A percentile compares a stretch with the other conserved stretches of the same genome.
phyloP scores from a whole-genome alignment of 2,329 filamentous ascomycete genomes.

The Stemphylium beticola region DNA sequence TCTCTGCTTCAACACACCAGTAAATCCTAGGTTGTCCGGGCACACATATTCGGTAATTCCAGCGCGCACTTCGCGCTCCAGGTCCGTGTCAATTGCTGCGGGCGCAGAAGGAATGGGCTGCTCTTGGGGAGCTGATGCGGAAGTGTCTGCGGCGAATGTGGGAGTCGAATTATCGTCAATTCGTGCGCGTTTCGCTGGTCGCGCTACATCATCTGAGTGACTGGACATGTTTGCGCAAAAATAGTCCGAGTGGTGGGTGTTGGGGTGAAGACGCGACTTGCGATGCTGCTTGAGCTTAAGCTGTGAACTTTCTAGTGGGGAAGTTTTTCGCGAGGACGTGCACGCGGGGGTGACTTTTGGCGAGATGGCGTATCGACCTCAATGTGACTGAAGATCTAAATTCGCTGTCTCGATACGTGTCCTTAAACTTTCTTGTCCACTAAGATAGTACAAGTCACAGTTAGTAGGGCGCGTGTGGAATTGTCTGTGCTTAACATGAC shows the following conservation, averaged over 20 bases:
- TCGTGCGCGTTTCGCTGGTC: slow-evolving; percentile 43
- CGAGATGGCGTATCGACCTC: background rate
- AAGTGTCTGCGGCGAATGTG: slow-evolving; percentile 8
- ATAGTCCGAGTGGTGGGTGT: background rate
- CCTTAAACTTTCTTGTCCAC: too few species aligned
- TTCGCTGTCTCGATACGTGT: too few species aligned
- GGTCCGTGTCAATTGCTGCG: slow-evolving; percentile 33
- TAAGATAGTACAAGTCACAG: too few species aligned
- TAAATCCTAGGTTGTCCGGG: slow-evolving; percentile 63
- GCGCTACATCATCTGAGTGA: slow-evolving; percentile 20
- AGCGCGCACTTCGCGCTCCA: slow-evolving; percentile 52
- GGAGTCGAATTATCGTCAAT: slow-evolving; percentile 30
- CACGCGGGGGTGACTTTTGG: slow-evolving; percentile 20
- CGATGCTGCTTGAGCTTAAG: slow-evolving; percentile 1
- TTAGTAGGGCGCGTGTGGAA: too few species aligned
- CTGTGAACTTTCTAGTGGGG: slow-evolving; percentile 28
- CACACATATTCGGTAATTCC: slow-evolving; percentile 71
- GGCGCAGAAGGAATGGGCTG: slow-evolving; percentile 13
- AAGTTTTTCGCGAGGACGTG: slow-evolving; percentile 35
- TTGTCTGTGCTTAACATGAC: too few species aligned
- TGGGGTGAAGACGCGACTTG: background rate
- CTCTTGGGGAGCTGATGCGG: slow-evolving; percentile 6
- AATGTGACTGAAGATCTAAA: background rate
- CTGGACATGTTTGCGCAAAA: slow-evolving; percentile 20
- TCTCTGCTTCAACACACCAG: slow-evolving; percentile 71